Percentiles rank a stretch among this genome's conserved stretches.
phyloP scores from a whole-genome alignment of 192 early-diverging fungal genomes.

The Physocladia obscura region DNA sequence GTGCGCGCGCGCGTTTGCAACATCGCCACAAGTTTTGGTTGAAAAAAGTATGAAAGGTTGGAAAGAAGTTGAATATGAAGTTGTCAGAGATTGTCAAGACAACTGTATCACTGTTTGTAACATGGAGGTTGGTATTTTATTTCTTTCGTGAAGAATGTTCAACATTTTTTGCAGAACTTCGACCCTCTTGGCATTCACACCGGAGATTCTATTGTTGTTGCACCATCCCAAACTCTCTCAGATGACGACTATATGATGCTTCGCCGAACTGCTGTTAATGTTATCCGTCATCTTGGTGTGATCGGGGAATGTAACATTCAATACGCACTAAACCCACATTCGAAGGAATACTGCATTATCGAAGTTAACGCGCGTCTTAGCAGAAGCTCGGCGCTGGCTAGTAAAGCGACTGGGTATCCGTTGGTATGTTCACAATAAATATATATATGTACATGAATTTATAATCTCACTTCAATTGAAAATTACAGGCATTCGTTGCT shows the following conservation, averaged over 20 bases:
- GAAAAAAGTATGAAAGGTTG: conserved; percentile 97
- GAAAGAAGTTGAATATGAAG: conserved; percentile 99
- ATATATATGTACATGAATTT: too few relatives aligned
- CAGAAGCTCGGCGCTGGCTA: conserved; percentile 82
- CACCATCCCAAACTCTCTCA: conserved; percentile 91
- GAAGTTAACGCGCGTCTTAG: conserved; percentile 97
- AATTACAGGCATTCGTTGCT: conserved; percentile 93
- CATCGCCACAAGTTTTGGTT: conserved; percentile 90
- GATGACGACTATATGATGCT: conserved; percentile 97
- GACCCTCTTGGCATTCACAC: conserved; percentile 98
- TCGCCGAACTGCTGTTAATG: conserved; percentile 90
- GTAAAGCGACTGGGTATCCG: conserved; percentile 97
- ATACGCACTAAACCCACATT: conserved; percentile 89
- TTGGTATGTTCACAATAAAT: too few relatives aligned
- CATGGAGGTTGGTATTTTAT: conserved; percentile 70
- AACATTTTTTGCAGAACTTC: conserved; percentile 91
- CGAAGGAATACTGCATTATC: conserved; percentile 88
- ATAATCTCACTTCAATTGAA: too few relatives aligned
- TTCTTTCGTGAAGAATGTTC: too few relatives aligned
- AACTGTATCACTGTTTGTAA: conserved; percentile 99
- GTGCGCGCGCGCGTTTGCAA: conserved; percentile 84
- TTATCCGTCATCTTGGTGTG: conserved; percentile 93
- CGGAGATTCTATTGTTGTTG: conserved; percentile 98
- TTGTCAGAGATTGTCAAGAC: conserved; percentile 92
- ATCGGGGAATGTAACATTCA: conserved; percentile 99